Evolutionary conservation across 1,139 yeast genomes (phyloP).

Genomic region (Lodderomyces orthopsilosis): DNA sequence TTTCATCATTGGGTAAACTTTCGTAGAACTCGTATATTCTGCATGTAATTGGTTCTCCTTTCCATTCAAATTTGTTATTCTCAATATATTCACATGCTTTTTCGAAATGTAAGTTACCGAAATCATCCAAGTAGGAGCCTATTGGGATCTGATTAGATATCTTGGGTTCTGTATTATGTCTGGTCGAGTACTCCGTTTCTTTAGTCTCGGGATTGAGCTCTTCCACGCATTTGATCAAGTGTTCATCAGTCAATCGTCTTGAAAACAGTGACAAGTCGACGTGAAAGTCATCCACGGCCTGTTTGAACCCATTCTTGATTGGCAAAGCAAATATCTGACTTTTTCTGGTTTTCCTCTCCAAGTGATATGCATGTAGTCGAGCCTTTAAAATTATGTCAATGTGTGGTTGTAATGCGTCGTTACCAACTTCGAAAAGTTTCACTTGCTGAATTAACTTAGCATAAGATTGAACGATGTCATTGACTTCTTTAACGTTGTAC

Average conservation of each 20-base stretch:
- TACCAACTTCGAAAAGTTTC: not conserved
- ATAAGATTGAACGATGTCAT: not conserved
- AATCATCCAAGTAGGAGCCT: constrained; percentile 16
- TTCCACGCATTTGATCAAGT: not conserved
- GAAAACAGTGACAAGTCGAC: not conserved
- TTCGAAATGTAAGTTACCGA: constrained; percentile 20
- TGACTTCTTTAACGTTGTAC: not conserved
- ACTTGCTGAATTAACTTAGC: not conserved
- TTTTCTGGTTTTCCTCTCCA: not conserved
- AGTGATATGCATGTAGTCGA: not conserved
- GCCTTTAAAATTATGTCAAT: not conserved
- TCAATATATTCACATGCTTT: constrained; percentile 23
- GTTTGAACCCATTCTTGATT: not conserved
- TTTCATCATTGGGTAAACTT: constrained; percentile 5
- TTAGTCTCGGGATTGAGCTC: not conserved
- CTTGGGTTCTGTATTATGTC: not conserved
- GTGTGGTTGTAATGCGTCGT: not conserved
- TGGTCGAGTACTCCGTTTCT: not conserved
- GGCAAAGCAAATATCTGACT: not conserved
- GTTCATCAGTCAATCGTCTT: not conserved
- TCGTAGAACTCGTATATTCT: constrained; percentile 10
- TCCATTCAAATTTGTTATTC: constrained; percentile 11
- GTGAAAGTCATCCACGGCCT: not conserved
- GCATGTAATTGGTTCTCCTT: constrained; percentile 5
- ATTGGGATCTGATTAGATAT: constrained; percentile 11